Conservation (phyloP, 1,284 basidiomycete genomes). For the Kwoniella shivajii region DNA sequence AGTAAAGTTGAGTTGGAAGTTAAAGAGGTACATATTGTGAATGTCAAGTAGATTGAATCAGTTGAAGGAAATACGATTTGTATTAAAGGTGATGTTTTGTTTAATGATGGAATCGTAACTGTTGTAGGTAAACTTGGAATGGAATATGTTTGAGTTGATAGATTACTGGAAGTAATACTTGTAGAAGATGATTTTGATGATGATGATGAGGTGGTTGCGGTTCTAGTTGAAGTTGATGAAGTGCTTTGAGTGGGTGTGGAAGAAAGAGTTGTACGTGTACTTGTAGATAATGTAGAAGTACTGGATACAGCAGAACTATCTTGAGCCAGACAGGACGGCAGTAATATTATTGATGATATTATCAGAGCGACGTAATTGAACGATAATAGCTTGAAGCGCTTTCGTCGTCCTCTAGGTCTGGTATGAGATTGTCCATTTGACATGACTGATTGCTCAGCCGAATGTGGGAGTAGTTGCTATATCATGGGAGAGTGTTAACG, state of each 20-base stretch:
- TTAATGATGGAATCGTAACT: constrained; percentile 27
- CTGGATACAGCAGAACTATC: constrained; percentile 3
- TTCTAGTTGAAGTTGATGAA: background rate
- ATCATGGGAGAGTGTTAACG: too few relatives aligned
- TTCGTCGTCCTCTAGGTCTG: background rate
- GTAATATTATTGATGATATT: background rate
- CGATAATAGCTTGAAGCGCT: background rate
- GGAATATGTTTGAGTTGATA: constrained; percentile 16
- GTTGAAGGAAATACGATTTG: constrained; percentile 26
- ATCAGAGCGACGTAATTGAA: background rate
- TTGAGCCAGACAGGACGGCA: background rate
- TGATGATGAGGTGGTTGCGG: background rate
- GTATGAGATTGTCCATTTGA: background rate
- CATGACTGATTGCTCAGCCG: background rate
- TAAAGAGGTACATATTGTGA: constrained; percentile 35
- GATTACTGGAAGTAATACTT: background rate
- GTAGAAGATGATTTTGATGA: constrained; percentile 2
- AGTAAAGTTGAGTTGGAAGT: constrained; percentile 30
- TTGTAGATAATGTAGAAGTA: background rate
- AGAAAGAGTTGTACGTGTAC: background rate
- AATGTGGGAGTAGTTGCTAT: constrained; percentile 1
- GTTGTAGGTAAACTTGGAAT: constrained; percentile 21
- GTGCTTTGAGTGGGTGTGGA: background rate
- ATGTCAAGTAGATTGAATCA: constrained; percentile 27
- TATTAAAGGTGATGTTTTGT: constrained; percentile 20